These are phyloP conservation scores for Cichorium intybus DNA, from an alignment of 140 eudicot species.

Conservation along the genomic window DNA sequence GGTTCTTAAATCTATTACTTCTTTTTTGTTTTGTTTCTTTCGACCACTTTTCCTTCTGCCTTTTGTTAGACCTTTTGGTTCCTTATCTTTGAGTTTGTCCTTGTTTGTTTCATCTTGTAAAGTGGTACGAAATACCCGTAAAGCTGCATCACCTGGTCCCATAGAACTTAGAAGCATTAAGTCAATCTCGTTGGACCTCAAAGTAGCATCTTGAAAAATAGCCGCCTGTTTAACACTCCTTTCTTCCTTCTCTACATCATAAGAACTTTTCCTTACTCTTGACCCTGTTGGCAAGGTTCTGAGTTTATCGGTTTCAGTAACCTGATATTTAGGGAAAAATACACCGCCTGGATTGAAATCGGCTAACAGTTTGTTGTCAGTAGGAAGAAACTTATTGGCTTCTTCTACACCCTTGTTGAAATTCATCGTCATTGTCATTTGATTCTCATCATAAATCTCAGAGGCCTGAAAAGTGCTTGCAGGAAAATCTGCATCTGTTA, in stretches of 20 bases:
- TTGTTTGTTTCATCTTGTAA: conserved; percentile 36
- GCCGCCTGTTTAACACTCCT: conserved; percentile 60
- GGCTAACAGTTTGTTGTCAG: conserved; percentile 20
- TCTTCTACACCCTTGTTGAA: conserved; percentile 58
- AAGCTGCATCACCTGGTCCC: conserved; percentile 38
- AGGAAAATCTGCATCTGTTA: conserved; percentile 49
- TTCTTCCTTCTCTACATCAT: conserved; percentile 29
- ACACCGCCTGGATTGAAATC: conserved; percentile 6
- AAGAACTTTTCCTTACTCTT: conserved; percentile 47
- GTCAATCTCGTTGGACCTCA: conserved; percentile 55
- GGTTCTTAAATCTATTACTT: conserved; percentile 70
- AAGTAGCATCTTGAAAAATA: conserved; percentile 39
- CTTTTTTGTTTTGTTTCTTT: conserved; percentile 50
- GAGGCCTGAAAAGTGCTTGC: conserved; percentile 30
- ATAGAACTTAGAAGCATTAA: conserved; percentile 35
- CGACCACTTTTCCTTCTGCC: conserved; percentile 42
- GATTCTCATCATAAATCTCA: conserved; percentile 39
- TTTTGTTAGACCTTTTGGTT: conserved; percentile 27
- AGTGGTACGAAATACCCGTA: conserved; percentile 29
- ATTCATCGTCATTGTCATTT: conserved; percentile 37
- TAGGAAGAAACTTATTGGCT: conserved; percentile 65
- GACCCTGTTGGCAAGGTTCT: conserved; percentile 11
- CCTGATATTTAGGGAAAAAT: background rate
- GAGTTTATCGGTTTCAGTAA: background rate
- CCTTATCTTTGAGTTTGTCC: conserved; percentile 23